Evolutionary conservation across 176 grass and related monocot genomes (phyloP).

Genomic region (Hsuehochloa calcarea): DNA sequence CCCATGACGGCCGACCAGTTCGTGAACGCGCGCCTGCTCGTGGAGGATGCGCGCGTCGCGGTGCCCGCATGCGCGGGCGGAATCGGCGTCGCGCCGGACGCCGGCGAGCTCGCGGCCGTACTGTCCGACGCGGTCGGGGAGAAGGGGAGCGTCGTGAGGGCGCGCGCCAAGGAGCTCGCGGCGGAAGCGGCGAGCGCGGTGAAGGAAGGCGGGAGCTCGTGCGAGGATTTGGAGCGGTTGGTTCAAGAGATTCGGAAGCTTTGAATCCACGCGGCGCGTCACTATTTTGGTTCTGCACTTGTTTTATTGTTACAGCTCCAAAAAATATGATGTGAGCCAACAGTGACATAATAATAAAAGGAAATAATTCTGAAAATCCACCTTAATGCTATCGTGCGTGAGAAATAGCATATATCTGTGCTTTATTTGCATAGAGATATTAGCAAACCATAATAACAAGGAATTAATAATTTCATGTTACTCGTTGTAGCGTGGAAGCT

Average conservation of each 20-base stretch:
- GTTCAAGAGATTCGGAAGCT: constrained; percentile 11
- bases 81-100: constrained; percentile 30
- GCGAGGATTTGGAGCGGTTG: constrained; percentile 5
- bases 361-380: too few relatives aligned
- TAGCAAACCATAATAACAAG: not conserved
- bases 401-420: too few relatives aligned
- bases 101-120: constrained; percentile 37
- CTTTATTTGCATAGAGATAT: not conserved
- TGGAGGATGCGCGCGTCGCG: constrained; percentile 45
- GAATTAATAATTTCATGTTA: not conserved
- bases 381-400: too few relatives aligned
- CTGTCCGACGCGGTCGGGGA: constrained; percentile 13
- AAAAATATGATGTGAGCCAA: too few relatives aligned
- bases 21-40: constrained; percentile 61
- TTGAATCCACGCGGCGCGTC: not conserved
- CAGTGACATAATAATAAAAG: too few relatives aligned
- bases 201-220: constrained; percentile 52
- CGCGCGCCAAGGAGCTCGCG: constrained; percentile 41
- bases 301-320: not conserved
- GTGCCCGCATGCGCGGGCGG: constrained; percentile 40
- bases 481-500: not conserved
- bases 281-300: not conserved
- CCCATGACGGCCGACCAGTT: constrained; percentile 72
- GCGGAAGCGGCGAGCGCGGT: constrained; percentile 27
- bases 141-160: not conserved